Conservation (phyloP, 2,329 filamentous ascomycete genomes). For the Xylariaceae sp. region DNA sequence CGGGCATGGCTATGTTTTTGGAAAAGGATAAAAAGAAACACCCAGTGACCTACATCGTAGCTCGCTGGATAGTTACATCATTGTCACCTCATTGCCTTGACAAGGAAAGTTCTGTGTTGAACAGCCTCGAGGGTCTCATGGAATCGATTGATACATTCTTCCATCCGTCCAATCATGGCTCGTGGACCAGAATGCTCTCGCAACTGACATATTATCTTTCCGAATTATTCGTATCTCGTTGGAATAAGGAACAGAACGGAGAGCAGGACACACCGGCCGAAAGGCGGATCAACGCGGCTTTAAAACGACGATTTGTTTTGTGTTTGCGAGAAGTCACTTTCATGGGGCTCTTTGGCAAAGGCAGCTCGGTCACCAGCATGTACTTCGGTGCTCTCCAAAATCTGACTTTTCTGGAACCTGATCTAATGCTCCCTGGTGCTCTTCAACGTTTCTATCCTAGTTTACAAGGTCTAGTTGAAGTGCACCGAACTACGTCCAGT, state of each 20-base stretch:
- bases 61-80: constrained; percentile 91
- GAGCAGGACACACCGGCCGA: constrained; percentile 87
- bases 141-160: constrained; percentile 98
- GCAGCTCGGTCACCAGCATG: constrained; percentile 87
- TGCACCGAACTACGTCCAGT: constrained; percentile 94
- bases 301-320: constrained; percentile 88
- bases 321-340: constrained; percentile 92
- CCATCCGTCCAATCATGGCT: constrained; percentile 93
- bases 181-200: constrained; percentile 87
- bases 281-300: constrained; percentile 75
- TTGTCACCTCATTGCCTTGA: constrained; percentile 83
- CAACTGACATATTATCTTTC: constrained; percentile 92
- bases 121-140: constrained; percentile 86
- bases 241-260: constrained; percentile 92
- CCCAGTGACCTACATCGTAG: constrained; percentile 88
- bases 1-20: constrained; percentile 83
- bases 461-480: constrained; percentile 94
- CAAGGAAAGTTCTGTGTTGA: constrained; percentile 78
- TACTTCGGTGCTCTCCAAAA: constrained; percentile 90
- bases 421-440: constrained; percentile 89
- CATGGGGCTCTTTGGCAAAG: constrained; percentile 98
- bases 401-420: constrained; percentile 87
- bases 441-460: constrained; percentile 96
- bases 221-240: constrained; percentile 96
- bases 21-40: constrained; percentile 95